Conservation (phyloP, 441 rosid genomes). For the Brassica hybrid region DNA sequence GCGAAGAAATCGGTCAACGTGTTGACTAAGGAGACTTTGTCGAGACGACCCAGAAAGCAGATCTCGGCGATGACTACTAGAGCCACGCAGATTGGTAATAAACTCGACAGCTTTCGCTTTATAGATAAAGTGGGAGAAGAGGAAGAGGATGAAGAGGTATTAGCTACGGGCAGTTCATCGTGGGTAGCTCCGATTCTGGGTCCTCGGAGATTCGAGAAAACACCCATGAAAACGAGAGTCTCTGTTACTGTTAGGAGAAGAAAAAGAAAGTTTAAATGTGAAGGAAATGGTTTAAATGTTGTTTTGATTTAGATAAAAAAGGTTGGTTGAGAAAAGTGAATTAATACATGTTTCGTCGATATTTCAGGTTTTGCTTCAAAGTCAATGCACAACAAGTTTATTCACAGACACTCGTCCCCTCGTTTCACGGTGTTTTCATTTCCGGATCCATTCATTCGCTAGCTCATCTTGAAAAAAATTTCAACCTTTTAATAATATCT, state of each 20-base stretch:
- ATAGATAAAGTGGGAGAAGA: conserved; percentile 35
- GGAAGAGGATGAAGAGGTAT: conserved; percentile 41
- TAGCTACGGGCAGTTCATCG: conserved; percentile 45
- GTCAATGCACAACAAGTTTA: conserved; percentile 12
- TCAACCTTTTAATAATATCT: no score
- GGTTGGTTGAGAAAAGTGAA: background rate
- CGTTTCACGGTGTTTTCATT: background rate
- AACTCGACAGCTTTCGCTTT: conserved; percentile 62
- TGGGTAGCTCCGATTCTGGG: conserved; percentile 48
- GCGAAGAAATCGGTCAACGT: conserved; percentile 63
- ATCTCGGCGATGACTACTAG: conserved; percentile 80
- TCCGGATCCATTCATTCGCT: background rate
- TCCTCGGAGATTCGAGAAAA: conserved; percentile 61
- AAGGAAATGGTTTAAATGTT: conserved; percentile 31
- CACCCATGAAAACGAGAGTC: conserved; percentile 52
- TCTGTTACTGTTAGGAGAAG: background rate
- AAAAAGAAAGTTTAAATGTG: background rate
- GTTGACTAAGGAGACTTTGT: conserved; percentile 70
- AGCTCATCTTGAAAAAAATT: background rate
- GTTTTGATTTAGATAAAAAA: background rate
- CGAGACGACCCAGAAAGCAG: conserved; percentile 84
- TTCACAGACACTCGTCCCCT: background rate
- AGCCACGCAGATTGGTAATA: conserved; percentile 65
- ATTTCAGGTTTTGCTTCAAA: conserved; percentile 24
- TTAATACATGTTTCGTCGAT: background rate